Evolutionary conservation across 2,329 filamentous ascomycete genomes (phyloP), one percentile per base, ranked within the genome.

Genomic region (Helminthosporium solani): DNA sequence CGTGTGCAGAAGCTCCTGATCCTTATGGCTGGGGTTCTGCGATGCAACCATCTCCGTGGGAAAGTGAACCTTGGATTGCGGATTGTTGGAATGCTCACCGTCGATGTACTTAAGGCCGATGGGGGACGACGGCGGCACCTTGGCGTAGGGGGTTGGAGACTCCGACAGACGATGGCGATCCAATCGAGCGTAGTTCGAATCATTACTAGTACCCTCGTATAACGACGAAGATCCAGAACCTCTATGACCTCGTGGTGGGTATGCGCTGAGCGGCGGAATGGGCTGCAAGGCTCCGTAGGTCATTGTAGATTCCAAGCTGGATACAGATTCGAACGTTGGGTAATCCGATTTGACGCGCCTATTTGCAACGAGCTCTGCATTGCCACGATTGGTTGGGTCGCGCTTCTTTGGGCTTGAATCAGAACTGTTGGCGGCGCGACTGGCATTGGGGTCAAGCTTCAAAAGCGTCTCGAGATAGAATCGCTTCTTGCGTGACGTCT

Each of bases 1-100:
- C 12, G 64, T 60, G 6, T 42, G 60, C n/a, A 63, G 42, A 42
- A 35, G 33, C 33, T 35, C 33, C 5, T 6, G 15, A 33, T 14
- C n/a, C 3, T 35, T 25, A 18, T 30, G 15, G 2, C 18, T n/a
- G 7, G 8, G 4, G 3, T 31, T 31, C 23, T 25, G 5, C 9
- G 23, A 5, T 25, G 23, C 23, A 25, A 9, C 23, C 6, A 25
- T 9, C 23, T 25, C 40, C 1, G 60, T 58, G 3, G 66, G 65
- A 14, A 60, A 61, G 42, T 68, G 70, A 40, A 67, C 66, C 2
- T 54, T 54, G 28, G 28, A 12, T 12, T 31, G 28, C 14, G 14
- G 28, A 31, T n/a, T 7, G 7, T 31, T 12, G 5, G 14, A 12
- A 6, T 31, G 8, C 28, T 31, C 28, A 12, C 28, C 28, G 28